These are phyloP conservation scores for Teratosphaeria gauchensis DNA, from an alignment of 2,329 filamentous ascomycete genomes.

Conservation along the genomic window DNA sequence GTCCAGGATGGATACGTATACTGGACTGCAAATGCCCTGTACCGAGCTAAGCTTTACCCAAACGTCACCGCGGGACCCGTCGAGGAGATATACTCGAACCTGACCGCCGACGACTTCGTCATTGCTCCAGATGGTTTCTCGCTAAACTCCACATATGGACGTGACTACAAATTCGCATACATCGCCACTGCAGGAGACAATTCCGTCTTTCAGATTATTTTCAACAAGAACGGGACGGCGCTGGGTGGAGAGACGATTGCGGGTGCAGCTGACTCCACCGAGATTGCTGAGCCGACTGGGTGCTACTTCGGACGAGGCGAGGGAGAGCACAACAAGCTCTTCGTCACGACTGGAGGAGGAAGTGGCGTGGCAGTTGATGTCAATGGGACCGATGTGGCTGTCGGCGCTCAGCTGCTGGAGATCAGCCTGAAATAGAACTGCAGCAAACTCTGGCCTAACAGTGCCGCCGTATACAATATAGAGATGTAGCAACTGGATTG, in stretches of 20 bases:
- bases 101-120: neutral
- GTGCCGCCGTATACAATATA: no score
- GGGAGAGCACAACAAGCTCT: neutral
- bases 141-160: neutral
- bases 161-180: neutral
- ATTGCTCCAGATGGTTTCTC: neutral
- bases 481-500: no score
- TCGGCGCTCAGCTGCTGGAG: neutral
- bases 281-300: neutral
- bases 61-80: neutral
- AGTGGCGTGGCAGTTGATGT: neutral
- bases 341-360: neutral
- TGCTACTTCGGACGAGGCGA: neutral
- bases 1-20: neutral
- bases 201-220: neutral
- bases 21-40: neutral
- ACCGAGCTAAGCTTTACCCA: neutral
- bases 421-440: neutral
- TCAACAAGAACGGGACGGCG: neutral
- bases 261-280: neutral
- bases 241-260: neutral
- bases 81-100: neutral
- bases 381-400: neutral
- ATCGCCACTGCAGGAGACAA: neutral
- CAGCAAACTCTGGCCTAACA: no score